Evolutionary conservation across 257 asterid genomes (phyloP).

Genomic region (Echium plantagineum): DNA sequence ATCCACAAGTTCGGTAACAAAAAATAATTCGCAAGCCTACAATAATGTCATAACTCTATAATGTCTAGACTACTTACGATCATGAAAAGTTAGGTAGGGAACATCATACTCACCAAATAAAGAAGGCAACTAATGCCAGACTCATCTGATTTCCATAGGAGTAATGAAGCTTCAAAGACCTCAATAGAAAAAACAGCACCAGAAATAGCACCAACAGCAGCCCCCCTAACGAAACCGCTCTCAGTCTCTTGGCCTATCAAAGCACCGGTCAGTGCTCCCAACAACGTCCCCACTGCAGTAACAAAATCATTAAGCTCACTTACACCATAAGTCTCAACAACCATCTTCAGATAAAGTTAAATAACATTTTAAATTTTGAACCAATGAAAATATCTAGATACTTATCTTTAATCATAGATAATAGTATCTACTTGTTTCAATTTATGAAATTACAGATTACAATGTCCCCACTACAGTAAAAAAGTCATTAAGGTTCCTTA

Average conservation of each 20-base stretch:
- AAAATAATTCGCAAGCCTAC: too few relatives aligned
- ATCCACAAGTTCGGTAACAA: too few relatives aligned
- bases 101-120: slow-evolving; percentile 55
- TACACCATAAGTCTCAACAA: slow-evolving; percentile 6
- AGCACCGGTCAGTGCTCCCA: slow-evolving; percentile 97
- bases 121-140: slow-evolving; percentile 88
- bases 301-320: not conserved
- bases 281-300: slow-evolving; percentile 73
- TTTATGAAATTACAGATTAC: not conserved
- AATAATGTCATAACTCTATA: too few relatives aligned
- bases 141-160: slow-evolving; percentile 88
- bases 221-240: slow-evolving; percentile 94
- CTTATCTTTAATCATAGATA: too few relatives aligned
- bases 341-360: not conserved
- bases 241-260: slow-evolving; percentile 96
- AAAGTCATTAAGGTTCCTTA: slow-evolving; percentile 1
- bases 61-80: not conserved
- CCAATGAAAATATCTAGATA: not conserved
- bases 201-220: slow-evolving; percentile 94
- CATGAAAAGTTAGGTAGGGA: not conserved
- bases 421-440: too few relatives aligned
- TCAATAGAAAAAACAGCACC: slow-evolving; percentile 98
- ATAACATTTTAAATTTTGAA: not conserved
- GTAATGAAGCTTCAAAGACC: slow-evolving; percentile 80
- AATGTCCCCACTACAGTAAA: slow-evolving; percentile 73